Evolutionary conservation across 1,139 yeast genomes (phyloP).

Genomic region (Pichia kudriavzevii): DNA sequence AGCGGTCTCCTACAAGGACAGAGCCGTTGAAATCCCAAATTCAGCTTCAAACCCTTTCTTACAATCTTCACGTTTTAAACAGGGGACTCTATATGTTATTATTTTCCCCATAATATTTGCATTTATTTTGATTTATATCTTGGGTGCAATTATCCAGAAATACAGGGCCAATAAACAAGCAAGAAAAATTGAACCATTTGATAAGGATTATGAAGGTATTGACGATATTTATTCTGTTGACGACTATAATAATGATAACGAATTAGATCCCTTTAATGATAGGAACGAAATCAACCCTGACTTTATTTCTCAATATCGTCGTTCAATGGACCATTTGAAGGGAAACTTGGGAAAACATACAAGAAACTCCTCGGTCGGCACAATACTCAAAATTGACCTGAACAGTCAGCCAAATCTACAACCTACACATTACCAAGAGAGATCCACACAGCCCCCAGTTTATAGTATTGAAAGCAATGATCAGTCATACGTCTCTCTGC

Average conservation of each 20-base stretch:
- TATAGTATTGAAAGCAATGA: too few relatives aligned
- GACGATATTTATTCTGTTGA: background rate
- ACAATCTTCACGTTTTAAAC: conserved; percentile 7
- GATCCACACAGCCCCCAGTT: too few relatives aligned
- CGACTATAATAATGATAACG: conserved; percentile 1
- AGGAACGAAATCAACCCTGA: conserved; percentile 5
- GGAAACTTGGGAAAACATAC: conserved; percentile 6
- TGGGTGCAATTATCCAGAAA: conserved; percentile 12
- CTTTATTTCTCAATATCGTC: conserved; percentile 12
- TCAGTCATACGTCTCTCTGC: too few relatives aligned
- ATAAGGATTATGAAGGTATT: conserved; percentile 14
- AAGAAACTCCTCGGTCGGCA: conserved; percentile 8
- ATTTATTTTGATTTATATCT: conserved; percentile 14
- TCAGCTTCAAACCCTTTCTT: conserved; percentile 16
- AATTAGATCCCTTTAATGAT: conserved; percentile 13
- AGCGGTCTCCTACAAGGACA: too few relatives aligned
- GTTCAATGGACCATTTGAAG: conserved; percentile 11
- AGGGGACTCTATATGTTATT: conserved; percentile 19
- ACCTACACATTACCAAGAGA: background rate
- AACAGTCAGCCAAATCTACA: conserved; percentile 3
- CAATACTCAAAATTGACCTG: conserved; percentile 6
- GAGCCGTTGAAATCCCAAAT: too few relatives aligned
- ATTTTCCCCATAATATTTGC: conserved; percentile 17
- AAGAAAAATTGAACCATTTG: conserved; percentile 11
- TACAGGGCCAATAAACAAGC: conserved; percentile 15